Conservation (phyloP, 2,329 filamentous ascomycete species). For the Scortechinia acanthostroma region DNA sequence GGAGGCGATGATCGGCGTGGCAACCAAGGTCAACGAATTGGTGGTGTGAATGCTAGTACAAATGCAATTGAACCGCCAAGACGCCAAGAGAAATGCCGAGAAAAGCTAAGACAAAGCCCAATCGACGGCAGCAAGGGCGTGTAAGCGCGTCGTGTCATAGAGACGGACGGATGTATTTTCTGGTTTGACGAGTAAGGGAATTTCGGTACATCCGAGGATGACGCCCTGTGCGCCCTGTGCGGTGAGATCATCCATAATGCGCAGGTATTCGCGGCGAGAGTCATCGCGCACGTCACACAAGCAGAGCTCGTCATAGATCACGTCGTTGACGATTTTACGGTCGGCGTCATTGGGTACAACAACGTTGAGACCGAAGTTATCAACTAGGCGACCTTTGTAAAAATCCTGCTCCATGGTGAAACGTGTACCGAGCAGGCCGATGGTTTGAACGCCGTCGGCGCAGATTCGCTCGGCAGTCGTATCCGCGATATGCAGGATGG, state of each 20-base stretch:
- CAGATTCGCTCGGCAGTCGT: constrained; percentile 8
- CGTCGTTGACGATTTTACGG: constrained; percentile 7
- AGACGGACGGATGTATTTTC: neutral
- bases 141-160: too few species aligned
- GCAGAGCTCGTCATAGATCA: constrained; percentile 10
- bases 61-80: too few species aligned
- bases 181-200: constrained; percentile 7
- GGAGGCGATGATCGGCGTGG: too few species aligned
- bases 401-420: constrained; percentile 14
- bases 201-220: constrained; percentile 14
- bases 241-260: constrained; percentile 8
- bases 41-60: too few species aligned
- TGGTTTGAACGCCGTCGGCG: constrained; percentile 6
- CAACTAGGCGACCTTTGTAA: constrained; percentile 9
- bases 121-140: too few species aligned
- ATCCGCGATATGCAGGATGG: constrained; percentile 9
- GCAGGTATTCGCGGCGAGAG: constrained; percentile 8
- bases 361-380: constrained; percentile 10
- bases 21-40: too few species aligned
- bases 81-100: too few species aligned
- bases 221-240: constrained; percentile 10
- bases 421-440: constrained; percentile 11
- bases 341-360: constrained; percentile 9
- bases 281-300: constrained; percentile 8
- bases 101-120: too few species aligned